Evolutionary conservation across 208 protist species (phyloP), one percentile per base, ranked within the genome.

Genomic region (Crithidia expoeki): DNA sequence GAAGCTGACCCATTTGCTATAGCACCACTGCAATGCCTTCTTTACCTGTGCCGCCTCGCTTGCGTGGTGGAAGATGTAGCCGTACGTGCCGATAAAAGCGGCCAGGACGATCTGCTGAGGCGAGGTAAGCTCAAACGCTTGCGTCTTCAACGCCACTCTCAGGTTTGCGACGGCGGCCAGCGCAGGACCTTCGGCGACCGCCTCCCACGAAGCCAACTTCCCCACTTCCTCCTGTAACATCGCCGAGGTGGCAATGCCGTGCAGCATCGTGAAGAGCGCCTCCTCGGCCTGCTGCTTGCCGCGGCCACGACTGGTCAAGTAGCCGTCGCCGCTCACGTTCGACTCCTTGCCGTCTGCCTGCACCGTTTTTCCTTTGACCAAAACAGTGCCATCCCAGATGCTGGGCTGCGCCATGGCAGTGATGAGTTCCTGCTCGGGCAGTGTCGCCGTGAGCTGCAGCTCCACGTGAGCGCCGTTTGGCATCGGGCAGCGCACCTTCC

Each of bases 11-110:
- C 86, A 92, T 55, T 80, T 81, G 21, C 72, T 76, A 64, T 86
- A 78, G 62, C 72, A 84, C 83, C 76, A 89, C 68, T 79, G 44
- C 51, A 92, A 49, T 38, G 77, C 80, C 49, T 75, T 59, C 30
- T 60, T 62, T 28, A 86, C 84, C 57, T 80, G 36, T 25, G 38
- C 52, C 33, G 50, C 50, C 14, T 78, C 50, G 2, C 51, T 44
- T n/a, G 59, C 59, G 53, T 88, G 75, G 62, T 92, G 83, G 70
- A 69, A 88, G 19, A 92, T 81, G 76, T 74, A 89, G 25, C 73
- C 78, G 63, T 86, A 89, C 12, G 66, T 67, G 12, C 79, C 81
- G 16, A 92, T 57, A 47, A 89, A 63, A 21, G 74, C 72, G 1
- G 76, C 55, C 32, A 88, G 49, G 9, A 89, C 66, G 0, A 89